Evolutionary conservation across 2,329 filamentous ascomycete genomes (phyloP).

Genomic region (Phyllosticta paracitricarpa): DNA sequence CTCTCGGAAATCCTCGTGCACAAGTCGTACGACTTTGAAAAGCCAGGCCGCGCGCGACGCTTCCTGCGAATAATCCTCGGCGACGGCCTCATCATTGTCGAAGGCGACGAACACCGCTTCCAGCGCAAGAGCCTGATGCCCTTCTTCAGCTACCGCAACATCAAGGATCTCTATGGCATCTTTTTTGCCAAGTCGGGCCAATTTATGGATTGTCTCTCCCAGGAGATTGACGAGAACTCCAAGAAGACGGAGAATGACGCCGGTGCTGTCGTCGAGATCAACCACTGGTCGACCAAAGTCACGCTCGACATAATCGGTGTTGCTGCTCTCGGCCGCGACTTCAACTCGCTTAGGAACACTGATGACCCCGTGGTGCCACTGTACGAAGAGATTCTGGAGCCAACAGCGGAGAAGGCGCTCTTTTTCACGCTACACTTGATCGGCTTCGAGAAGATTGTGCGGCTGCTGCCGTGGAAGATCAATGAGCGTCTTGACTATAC

Average conservation of each 20-base stretch:
- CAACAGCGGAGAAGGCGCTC: constrained; percentile 36
- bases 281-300: constrained; percentile 34
- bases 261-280: constrained; percentile 28
- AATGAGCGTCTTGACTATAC: constrained; percentile 31
- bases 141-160: constrained; percentile 74
- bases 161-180: constrained; percentile 73
- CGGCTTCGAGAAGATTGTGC: constrained; percentile 29
- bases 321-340: constrained; percentile 36
- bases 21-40: constrained; percentile 45
- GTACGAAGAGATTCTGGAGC: constrained; percentile 37
- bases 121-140: constrained; percentile 67
- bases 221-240: constrained; percentile 35
- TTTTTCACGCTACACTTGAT: constrained; percentile 34
- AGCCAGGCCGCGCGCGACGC: constrained; percentile 33
- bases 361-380: constrained; percentile 33
- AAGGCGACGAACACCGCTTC: constrained; percentile 41
- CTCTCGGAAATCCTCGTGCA: constrained; percentile 44
- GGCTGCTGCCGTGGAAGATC: constrained; percentile 37
- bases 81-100: constrained; percentile 41
- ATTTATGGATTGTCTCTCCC: constrained; percentile 52
- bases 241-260: constrained; percentile 11
- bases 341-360: constrained; percentile 30
- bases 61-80: constrained; percentile 41
- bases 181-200: constrained; percentile 74
- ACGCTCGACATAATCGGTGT: constrained; percentile 39